Evolutionary conservation across 2,329 filamentous ascomycete genomes (phyloP).

Genomic region (Penicillium sp.): DNA sequence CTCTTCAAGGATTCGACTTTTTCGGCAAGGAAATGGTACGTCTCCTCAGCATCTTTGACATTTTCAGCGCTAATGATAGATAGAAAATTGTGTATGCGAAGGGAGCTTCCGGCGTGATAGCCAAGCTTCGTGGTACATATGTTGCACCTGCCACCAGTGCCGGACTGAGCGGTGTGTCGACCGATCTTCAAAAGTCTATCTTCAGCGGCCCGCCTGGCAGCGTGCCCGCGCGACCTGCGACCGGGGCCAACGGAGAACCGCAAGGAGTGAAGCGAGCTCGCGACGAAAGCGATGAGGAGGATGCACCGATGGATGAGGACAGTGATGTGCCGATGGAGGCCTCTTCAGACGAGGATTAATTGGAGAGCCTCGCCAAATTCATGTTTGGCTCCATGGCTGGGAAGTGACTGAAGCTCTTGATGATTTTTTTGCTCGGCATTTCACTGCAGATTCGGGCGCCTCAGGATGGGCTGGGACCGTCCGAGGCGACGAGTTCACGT

Average conservation of each 20-base stretch:
- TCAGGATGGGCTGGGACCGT: conserved; percentile 21
- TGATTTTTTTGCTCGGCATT: conserved; percentile 13
- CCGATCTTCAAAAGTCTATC: conserved; percentile 74
- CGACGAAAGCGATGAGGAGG: conserved; percentile 57
- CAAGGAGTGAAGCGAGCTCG: conserved; percentile 67
- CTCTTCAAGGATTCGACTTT: conserved; percentile 80
- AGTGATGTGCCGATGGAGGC: conserved; percentile 68
- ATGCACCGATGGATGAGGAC: conserved; percentile 63
- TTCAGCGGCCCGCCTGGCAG: conserved; percentile 61
- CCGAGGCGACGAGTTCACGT: conserved; percentile 54
- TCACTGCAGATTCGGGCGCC: conserved; percentile 13
- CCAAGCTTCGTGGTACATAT: conserved; percentile 90
- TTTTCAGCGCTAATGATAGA: background rate
- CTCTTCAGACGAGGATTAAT: conserved; percentile 69
- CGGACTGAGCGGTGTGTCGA: conserved; percentile 61
- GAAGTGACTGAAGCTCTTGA: conserved; percentile 11
- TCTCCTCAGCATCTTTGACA: conserved; percentile 16
- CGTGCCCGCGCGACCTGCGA: conserved; percentile 52
- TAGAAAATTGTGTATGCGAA: conserved; percentile 92
- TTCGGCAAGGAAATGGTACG: conserved; percentile 81
- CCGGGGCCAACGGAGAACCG: conserved; percentile 47
- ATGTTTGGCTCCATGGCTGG: background rate
- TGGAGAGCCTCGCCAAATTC: background rate
- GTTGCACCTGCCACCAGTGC: conserved; percentile 58
- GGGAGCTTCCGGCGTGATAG: conserved; percentile 80